These are phyloP conservation scores for Cicer pinnatifidum DNA, from an alignment of 306 rosid species.

Conservation along the genomic window DNA sequence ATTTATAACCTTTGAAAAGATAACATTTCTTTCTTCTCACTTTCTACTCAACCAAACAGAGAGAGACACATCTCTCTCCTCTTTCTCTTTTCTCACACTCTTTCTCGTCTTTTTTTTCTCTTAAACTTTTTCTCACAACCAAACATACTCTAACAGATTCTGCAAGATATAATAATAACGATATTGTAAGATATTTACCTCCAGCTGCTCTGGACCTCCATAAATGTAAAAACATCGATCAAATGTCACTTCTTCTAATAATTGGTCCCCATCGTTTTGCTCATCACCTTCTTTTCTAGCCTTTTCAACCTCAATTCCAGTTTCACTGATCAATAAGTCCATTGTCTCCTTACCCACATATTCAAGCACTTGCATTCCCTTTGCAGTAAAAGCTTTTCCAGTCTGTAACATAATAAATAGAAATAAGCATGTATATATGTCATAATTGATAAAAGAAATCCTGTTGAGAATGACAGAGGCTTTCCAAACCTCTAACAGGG, in stretches of 20 bases:
- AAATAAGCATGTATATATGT: constrained; percentile 41
- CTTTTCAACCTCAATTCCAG: constrained; percentile 90
- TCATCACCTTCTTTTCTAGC: constrained; percentile 50
- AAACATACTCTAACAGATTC: neutral
- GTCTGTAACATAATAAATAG: constrained; percentile 58
- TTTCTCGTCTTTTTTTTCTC: neutral
- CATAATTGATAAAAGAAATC: constrained; percentile 36
- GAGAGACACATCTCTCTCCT: neutral
- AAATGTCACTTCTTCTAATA: constrained; percentile 86
- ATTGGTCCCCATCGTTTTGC: constrained; percentile 64
- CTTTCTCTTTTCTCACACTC: neutral
- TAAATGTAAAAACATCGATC: constrained; percentile 97
- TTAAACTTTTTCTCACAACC: neutral
- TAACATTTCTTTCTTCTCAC: no score
- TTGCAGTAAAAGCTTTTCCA: constrained; percentile 92
- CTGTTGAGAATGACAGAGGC: constrained; percentile 6
- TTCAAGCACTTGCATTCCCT: constrained; percentile 97
- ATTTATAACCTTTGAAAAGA: no score
- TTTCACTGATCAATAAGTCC: constrained; percentile 86
- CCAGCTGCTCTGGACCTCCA: constrained; percentile 99
- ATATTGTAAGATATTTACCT: constrained; percentile 56
- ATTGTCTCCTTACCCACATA: constrained; percentile 93
- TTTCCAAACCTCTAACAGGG: constrained; percentile 83
- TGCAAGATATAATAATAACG: neutral
- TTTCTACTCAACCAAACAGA: no score